Evolutionary conservation across 805 yeast species (phyloP).

Genomic region (Saccharomycopsis sp.): DNA sequence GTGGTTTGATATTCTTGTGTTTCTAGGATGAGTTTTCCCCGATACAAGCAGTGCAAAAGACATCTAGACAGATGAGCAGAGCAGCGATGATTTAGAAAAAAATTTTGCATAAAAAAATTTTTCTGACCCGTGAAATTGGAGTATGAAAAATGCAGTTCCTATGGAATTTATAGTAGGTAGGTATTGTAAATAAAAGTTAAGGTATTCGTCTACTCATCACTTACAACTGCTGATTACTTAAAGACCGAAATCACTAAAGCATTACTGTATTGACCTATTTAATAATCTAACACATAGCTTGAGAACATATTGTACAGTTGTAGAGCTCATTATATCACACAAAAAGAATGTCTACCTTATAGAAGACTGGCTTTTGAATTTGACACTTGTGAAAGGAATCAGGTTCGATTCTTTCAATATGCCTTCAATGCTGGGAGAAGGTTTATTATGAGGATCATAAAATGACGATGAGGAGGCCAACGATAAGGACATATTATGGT

Average conservation of each 20-base stretch:
- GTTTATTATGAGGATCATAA: neutral
- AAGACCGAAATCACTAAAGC: too few species aligned
- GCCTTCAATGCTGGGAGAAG: neutral
- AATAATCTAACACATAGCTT: neutral
- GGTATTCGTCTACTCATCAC: too few species aligned
- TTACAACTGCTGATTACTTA: too few species aligned
- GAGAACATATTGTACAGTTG: neutral
- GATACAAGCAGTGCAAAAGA: neutral
- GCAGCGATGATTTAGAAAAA: neutral
- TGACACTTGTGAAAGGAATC: neutral
- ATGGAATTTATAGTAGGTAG: too few species aligned
- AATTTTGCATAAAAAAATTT: neutral
- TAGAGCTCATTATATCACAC: neutral
- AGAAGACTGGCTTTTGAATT: neutral
- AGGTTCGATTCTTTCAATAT: neutral
- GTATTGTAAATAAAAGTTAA: too few species aligned
- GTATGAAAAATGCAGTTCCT: neutral
- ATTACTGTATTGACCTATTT: neutral
- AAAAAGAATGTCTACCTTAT: neutral
- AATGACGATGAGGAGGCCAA: neutral
- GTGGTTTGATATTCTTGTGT: too few species aligned
- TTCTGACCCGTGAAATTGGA: neutral
- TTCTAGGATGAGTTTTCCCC: too few species aligned
- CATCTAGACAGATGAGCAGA: neutral
- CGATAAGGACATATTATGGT: neutral